Percentiles rank a stretch among this genome's conserved stretches.
These are phyloP conservation scores for Jackrogersella multiformis DNA, from an alignment of 495 filamentous ascomycete species.

Conservation along the genomic window DNA sequence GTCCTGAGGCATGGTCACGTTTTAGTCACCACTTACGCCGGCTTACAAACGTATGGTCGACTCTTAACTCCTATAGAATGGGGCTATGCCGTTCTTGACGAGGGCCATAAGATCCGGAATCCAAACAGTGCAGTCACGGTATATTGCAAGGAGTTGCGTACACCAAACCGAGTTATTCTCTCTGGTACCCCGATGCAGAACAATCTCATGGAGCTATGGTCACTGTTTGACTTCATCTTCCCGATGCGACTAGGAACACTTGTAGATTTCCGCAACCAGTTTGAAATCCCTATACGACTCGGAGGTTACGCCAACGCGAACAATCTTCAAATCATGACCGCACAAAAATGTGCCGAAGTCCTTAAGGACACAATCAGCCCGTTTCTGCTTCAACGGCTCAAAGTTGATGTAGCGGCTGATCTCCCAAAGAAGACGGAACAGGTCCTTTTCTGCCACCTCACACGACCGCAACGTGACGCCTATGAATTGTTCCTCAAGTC, in stretches of 20 bases:
- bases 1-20: conserved; percentile 91
- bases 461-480: conserved; percentile 73
- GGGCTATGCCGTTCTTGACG: conserved; percentile 93
- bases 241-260: conserved; percentile 94
- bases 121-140: conserved; percentile 92
- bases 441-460: conserved; percentile 93
- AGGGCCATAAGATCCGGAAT: conserved; percentile 97
- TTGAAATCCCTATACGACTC: conserved; percentile 89
- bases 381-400: conserved; percentile 91
- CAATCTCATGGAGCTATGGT: conserved; percentile 96
- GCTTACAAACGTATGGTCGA: conserved; percentile 85
- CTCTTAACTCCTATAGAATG: conserved; percentile 83
- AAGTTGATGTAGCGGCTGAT: conserved; percentile 92
- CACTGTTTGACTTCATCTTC: conserved; percentile 94
- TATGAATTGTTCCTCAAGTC: conserved; percentile 86
- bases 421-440: conserved; percentile 94
- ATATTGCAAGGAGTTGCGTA: conserved; percentile 89
- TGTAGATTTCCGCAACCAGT: conserved; percentile 85
- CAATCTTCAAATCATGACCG: conserved; percentile 90
- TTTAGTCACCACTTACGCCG: conserved; percentile 92
- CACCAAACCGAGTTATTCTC: conserved; percentile 87
- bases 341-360: conserved; percentile 87
- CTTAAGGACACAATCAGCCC: conserved; percentile 91
- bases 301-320: conserved; percentile 94
- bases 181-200: conserved; percentile 99